Evolutionary conservation across 331 rosid species (phyloP), one percentile per base, ranked within the genome.

Genomic region (Acacia pycnantha): DNA sequence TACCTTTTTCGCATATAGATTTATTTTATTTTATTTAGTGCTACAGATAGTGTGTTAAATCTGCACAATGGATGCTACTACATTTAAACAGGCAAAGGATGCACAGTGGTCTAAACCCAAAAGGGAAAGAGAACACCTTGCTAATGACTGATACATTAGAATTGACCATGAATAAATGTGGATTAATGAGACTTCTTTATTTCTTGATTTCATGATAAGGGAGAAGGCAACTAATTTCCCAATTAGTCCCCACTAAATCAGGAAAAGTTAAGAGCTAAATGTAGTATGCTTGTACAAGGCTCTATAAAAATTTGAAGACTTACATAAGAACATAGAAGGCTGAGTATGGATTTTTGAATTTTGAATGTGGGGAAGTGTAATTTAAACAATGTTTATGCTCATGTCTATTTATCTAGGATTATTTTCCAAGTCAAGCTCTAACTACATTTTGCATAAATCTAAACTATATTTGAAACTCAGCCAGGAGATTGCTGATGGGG

Each of bases 401-500:
- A 14, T n/a, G 56, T 24, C 24, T 22, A 44, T 74, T 75, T 54
- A 26, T 67, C 26, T 16, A 51, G 47, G 70, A 31, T 68, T 59
- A 51, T 44, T 72, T 83, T 78, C 50, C 31, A 54, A 65, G 43
- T 43, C 66, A 58, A n/a, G 46, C 40, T 76, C 70, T 68, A 53
- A 51, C 44, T 27, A n/a, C 33, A 1, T 9, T 70, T 16, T 70
- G 37, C 37, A 37, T 70, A 70, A 62, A 56, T 84, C 61, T 79
- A 67, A 81, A 54, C 51, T 73, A 72, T 82, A 59, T 54, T 82
- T 37, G 79, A 83, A 73, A 56, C 75, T 14, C 86, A 96, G 99
- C 86, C 97, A 91, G 89, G 98, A 96, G 90, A 90, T 96, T 85
- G 79, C 95, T 74, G 98, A 96, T 24, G 98, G 97, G 77, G 92